Conservation (phyloP, 1,139 yeast genomes). For the Trichomonascaceae sp. region DNA sequence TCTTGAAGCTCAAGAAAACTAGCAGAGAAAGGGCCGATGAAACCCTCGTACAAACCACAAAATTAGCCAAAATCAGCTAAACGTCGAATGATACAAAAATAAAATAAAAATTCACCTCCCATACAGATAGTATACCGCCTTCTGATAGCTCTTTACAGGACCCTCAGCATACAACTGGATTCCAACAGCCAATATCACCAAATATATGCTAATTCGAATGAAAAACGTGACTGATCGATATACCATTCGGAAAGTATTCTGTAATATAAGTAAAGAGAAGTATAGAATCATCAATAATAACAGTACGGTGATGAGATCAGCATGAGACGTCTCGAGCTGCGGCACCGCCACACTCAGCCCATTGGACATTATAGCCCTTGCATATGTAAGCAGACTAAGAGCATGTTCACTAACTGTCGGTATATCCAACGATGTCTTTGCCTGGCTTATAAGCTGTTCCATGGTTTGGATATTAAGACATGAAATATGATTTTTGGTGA, state of each 20-base stretch:
- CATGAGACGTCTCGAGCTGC: neutral
- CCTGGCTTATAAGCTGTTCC: neutral
- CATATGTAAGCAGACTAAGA: neutral
- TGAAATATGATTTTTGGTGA: neutral
- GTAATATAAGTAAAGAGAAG: constrained; percentile 26
- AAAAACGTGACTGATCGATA: constrained; percentile 23
- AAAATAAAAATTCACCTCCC: neutral
- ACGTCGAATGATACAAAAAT: too few relatives aligned
- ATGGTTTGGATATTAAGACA: neutral
- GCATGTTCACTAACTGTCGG: neutral
- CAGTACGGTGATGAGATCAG: constrained; percentile 23
- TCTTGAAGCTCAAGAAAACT: too few relatives aligned
- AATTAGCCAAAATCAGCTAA: too few relatives aligned
- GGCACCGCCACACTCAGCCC: constrained; percentile 6
- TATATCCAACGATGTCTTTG: neutral
- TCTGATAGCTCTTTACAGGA: constrained; percentile 6
- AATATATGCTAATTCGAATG: constrained; percentile 17
- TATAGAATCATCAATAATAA: constrained; percentile 25
- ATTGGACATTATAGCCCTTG: neutral
- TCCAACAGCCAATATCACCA: constrained; percentile 17
- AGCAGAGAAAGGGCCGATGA: too few relatives aligned
- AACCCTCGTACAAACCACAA: too few relatives aligned
- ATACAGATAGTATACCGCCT: neutral
- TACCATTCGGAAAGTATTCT: constrained; percentile 27
- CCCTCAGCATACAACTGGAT: constrained; percentile 26